Conservation (phyloP, 2,329 filamentous ascomycete genomes). For the Pestalotiopsis sp. region DNA sequence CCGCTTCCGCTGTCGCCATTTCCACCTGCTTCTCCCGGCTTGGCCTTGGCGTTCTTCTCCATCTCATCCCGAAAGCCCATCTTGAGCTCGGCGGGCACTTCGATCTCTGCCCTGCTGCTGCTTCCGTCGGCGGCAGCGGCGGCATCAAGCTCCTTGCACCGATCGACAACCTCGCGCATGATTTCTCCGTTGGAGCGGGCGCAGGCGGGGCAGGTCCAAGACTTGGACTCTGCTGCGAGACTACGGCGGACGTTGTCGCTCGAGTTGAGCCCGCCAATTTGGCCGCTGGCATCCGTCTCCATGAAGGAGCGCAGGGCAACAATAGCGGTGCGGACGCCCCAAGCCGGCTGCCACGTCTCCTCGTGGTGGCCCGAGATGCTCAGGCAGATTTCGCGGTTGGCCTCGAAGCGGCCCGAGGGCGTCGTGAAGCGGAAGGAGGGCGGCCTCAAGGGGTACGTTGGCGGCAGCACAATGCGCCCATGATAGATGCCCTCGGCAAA, state of each 20-base stretch:
- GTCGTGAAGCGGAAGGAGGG: constrained; percentile 96
- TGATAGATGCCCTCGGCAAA: constrained; percentile 89
- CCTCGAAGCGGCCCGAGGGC: constrained; percentile 88
- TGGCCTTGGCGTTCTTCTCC: constrained; percentile 37
- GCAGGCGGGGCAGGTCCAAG: constrained; percentile 73
- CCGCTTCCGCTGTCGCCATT: constrained; percentile 12
- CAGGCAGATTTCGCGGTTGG: constrained; percentile 95
- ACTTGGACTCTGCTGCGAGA: constrained; percentile 67
- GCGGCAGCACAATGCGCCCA: constrained; percentile 88
- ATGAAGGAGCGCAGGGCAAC: constrained; percentile 84
- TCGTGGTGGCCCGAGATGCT: constrained; percentile 94
- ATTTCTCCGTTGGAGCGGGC: constrained; percentile 73
- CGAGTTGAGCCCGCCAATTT: constrained; percentile 86
- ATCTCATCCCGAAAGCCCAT: constrained; percentile 77
- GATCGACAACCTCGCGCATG: constrained; percentile 67
- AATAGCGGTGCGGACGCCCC: constrained; percentile 91
- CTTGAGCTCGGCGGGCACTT: constrained; percentile 57
- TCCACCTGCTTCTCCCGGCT: constrained; percentile 7
- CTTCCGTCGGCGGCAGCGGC: constrained; percentile 12
- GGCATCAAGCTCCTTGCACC: constrained; percentile 23
- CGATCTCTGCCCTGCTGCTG: constrained; percentile 38
- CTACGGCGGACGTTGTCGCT: constrained; percentile 65
- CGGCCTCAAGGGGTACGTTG: constrained; percentile 87
- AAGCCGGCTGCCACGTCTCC: constrained; percentile 98
- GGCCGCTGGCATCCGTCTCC: constrained; percentile 85